Base-by-base conservation (phyloP, 495 filamentous ascomycete species). In the Trichoderma asperelloides region DNA sequence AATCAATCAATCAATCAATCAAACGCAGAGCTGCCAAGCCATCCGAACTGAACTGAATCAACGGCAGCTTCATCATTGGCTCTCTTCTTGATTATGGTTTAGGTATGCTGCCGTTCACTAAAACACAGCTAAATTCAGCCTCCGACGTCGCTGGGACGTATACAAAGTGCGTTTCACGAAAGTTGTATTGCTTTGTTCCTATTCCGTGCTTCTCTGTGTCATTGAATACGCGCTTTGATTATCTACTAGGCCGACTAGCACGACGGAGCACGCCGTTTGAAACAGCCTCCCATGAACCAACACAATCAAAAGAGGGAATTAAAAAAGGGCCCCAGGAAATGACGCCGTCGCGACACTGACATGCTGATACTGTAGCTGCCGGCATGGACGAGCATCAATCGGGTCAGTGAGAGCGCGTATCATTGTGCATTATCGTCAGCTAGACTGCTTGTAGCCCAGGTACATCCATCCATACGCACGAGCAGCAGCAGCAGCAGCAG, bases 101-200 rank as follows among this genome's bases (percentile, higher is more conserved):
- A 45, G 47, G 47, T 60, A 30, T 30, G 55, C 55, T 60, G 55
- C 55, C 55, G 55, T 21, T 60, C 55, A 60, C 55, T 30, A 60
- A 60, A 18, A 21, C 27, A 60, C 23, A 15, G 55, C 55, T 60
- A 60, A 60, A 28, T 15, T 12, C 25, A 60, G 55, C 55, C 27
- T 60, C 55, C 55, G 55, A 60, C 55, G 55, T 60, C 55, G 55
- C 55, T 60, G 23, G 9, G 18, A 51, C 47, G 47, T 23, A 5
- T 12, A 47, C 43, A 47, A 16, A 47, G 0, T n/a, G n/a, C 15
- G 43, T 47, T 18, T 47, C 15, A 4, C 49, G 49, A 47, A n/a
- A 13, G 9, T 15, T 47, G 13, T 47, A 15, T 47, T 49, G 39
- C 18, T 49, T 55, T 21, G 25, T 55, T 55, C n/a, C 25, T 55